Evolutionary conservation across 768 basidiomycete genomes (phyloP).

Genomic region (Mrakia gelida): DNA sequence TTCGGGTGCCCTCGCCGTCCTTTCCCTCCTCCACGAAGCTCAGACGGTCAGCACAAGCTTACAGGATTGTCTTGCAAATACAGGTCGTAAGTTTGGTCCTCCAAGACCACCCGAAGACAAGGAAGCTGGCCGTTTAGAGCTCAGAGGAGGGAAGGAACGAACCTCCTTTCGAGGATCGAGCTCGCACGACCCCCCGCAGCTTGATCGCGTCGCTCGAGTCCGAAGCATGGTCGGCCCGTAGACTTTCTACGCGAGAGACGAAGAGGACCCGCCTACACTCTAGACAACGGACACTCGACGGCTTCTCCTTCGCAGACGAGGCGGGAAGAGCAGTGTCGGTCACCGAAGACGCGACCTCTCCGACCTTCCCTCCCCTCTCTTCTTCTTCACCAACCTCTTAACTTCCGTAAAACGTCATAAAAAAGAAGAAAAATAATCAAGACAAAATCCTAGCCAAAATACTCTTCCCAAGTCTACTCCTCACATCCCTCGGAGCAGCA

Average conservation of each 20-base stretch:
- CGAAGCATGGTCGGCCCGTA: no score
- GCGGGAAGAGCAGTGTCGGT: no score
- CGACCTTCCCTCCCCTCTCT: no score
- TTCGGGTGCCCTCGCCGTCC: background rate
- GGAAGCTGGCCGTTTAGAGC: background rate
- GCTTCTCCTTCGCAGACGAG: no score
- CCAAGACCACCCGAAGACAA: background rate
- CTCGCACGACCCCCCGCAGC: slow-evolving; percentile 10
- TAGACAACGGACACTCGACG: no score
- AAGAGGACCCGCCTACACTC: no score
- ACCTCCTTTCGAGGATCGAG: background rate
- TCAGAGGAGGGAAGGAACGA: background rate
- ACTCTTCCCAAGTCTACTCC: background rate
- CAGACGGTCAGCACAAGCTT: background rate
- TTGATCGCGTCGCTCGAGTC: background rate
- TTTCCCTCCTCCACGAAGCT: background rate
- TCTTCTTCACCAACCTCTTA: no score
- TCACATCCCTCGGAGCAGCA: background rate
- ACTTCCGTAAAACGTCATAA: background rate
- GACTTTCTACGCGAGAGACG: no score
- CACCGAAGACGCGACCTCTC: no score
- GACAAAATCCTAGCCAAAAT: background rate
- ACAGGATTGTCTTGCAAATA: background rate
- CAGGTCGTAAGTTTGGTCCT: background rate
- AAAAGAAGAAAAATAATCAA: background rate